Evolutionary conservation across 2,329 filamentous ascomycete genomes (phyloP).

Genomic region (Epichloe amarillans): DNA sequence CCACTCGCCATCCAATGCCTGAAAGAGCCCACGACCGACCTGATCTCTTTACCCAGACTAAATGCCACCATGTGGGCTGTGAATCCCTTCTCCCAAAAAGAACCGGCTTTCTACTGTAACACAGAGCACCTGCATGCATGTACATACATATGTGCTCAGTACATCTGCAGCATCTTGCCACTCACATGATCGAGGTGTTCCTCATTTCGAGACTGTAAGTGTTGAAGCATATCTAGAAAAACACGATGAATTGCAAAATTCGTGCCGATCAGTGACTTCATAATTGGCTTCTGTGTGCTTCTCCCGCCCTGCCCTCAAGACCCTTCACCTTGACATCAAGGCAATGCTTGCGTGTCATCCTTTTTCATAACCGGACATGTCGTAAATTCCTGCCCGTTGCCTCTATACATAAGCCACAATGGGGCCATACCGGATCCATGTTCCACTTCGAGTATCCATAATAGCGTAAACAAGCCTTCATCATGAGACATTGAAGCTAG

Average conservation of each 20-base stretch:
- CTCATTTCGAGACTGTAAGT: no score
- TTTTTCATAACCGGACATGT: background rate
- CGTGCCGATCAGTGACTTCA: background rate
- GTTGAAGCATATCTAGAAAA: no score
- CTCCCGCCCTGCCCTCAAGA: background rate
- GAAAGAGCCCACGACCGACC: background rate
- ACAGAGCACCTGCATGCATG: no score
- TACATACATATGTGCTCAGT: no score
- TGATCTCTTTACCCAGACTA: background rate
- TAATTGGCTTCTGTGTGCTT: background rate
- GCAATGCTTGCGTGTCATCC: no score
- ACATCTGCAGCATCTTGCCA: background rate
- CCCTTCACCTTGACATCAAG: background rate
- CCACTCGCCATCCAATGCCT: background rate
- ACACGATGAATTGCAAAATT: background rate
- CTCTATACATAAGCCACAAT: background rate
- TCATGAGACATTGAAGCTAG: background rate
- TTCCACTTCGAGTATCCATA: background rate
- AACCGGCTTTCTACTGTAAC: no score
- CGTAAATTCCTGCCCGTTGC: background rate
- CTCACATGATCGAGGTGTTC: background rate
- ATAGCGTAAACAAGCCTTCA: background rate
- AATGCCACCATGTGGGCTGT: background rate
- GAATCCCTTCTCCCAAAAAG: background rate
- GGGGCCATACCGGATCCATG: background rate